These are phyloP conservation scores for Leccinum rimulosum DNA, from an alignment of 768 basidiomycete species.

Conservation along the genomic window DNA sequence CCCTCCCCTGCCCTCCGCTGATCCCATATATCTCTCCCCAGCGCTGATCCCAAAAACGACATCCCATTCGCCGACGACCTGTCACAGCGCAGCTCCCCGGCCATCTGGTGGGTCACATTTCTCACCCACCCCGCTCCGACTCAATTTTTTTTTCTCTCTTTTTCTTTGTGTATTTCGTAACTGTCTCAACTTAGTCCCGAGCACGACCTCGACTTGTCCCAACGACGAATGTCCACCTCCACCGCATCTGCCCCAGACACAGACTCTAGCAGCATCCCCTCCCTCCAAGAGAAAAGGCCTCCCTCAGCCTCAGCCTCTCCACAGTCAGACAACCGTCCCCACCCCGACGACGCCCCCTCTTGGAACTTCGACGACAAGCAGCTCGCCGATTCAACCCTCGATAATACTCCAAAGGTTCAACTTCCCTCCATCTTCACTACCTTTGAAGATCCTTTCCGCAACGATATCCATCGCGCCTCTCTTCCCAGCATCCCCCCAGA, in stretches of 20 bases:
- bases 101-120: slow-evolving; percentile 41
- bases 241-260: slow-evolving; percentile 64
- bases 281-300: slow-evolving; percentile 57
- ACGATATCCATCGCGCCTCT: slow-evolving; percentile 59
- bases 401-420: slow-evolving; percentile 52
- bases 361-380: slow-evolving; percentile 39
- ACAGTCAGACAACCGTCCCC: slow-evolving; percentile 46
- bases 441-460: slow-evolving; percentile 57
- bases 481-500: slow-evolving; percentile 61
- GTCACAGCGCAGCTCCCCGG: slow-evolving; percentile 46
- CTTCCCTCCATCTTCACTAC: slow-evolving; percentile 73
- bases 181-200: slow-evolving; percentile 35
- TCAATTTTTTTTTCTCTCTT: slow-evolving; percentile 18
- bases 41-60: slow-evolving; percentile 43
- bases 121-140: slow-evolving; percentile 16
- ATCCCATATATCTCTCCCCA: slow-evolving; percentile 13
- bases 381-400: slow-evolving; percentile 39
- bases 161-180: slow-evolving; percentile 10
- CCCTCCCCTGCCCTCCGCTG: slow-evolving; percentile 4
- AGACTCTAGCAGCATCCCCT: slow-evolving; percentile 54
- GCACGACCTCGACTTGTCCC: slow-evolving; percentile 47
- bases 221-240: slow-evolving; percentile 76
- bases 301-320: slow-evolving; percentile 51
- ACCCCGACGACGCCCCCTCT: slow-evolving; percentile 27
- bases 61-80: slow-evolving; percentile 44